phyloP scores from a whole-genome alignment of 192 early-diverging fungal genomes.

The Tieghemiomyces parasiticus region DNA sequence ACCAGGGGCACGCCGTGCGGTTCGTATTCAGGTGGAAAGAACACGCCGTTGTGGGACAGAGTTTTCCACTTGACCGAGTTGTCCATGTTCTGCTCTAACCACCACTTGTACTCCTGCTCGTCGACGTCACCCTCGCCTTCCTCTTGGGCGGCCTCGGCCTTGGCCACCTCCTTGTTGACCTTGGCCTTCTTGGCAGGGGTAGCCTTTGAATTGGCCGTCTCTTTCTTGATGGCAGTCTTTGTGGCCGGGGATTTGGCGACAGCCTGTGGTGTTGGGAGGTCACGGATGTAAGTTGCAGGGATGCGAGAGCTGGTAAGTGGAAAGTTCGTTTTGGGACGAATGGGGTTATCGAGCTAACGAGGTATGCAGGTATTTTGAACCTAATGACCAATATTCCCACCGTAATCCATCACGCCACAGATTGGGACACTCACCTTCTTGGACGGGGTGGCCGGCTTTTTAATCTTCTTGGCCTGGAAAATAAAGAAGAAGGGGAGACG shows the following conservation, averaged over 20 bases:
- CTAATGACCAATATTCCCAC: not conserved
- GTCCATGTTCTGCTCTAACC: slow-evolving; percentile 47
- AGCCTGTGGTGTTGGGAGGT: not conserved
- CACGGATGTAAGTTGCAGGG: too few species aligned
- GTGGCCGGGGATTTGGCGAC: not conserved
- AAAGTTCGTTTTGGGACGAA: too few species aligned
- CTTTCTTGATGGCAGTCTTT: not conserved
- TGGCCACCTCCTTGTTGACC: not conserved
- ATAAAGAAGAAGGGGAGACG: not conserved
- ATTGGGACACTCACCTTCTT: not conserved
- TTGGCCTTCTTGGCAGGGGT: not conserved
- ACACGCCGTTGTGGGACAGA: slow-evolving; percentile 72
- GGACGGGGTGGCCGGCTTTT: not conserved
- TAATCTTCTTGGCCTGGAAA: not conserved
- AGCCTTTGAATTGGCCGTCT: not conserved
- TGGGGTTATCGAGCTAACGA: not conserved
- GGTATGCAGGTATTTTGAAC: not conserved
- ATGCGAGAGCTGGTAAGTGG: too few species aligned
- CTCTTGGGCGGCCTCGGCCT: slow-evolving; percentile 17
- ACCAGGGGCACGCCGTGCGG: slow-evolving; percentile 80
- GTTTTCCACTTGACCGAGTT: slow-evolving; percentile 69
- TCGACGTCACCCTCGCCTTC: slow-evolving; percentile 28
- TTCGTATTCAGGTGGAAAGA: slow-evolving; percentile 81
- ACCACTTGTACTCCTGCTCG: slow-evolving; percentile 57
- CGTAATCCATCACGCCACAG: not conserved